Evolutionary conservation across 2,329 filamentous ascomycete genomes (phyloP), one percentile per base, ranked within the genome.

Genomic region (Fusarium concolor): DNA sequence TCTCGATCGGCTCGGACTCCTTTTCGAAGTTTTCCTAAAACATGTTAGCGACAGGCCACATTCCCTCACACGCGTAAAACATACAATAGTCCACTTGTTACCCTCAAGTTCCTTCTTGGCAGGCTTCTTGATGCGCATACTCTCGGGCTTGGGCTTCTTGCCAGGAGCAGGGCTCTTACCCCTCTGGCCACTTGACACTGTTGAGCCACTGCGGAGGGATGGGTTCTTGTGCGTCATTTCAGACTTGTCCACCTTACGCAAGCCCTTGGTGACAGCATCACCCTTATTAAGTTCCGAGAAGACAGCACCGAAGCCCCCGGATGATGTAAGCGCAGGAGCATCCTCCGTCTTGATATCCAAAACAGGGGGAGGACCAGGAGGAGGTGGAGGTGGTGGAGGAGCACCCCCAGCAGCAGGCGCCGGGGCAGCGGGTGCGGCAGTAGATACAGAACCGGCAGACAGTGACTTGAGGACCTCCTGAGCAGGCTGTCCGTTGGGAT

Each of bases 161-260:
- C 90, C 92, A 2, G 96, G 96, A 18, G 92, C 92, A 3, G 94
- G 94, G 68, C 92, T 96, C 85, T 96, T 97, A 57, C 87, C 89
- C 47, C 92, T 78, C 39, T 83, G 83, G 62, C 84, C 85, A 22
- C 85, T 87, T 28, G 92, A 85, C 5, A 95, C 92, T 3, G 88
- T 86, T 14, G 92, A 91, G 63, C 84, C 84, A 24, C 92, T 87
- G 66, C 96, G 90, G 59, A 99, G 84, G 11, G 90, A 88, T 15
- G 96, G 96, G 80, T 99, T 99, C 84, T 98, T 98, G 82, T 99
- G 96, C 62, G 96, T 99, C 95, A 97, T 97, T 79, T 98, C 86
- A 54, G 92, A 96, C 76, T 90, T 91, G 81, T 97, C 95, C 49
- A 99, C 96, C 84, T 97, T 99, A 71, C 92, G 91, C 35, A 99